Evolutionary conservation across 1,139 yeast species (phyloP), one percentile per base, ranked within the genome.

Genomic region (Hansenula sp.): DNA sequence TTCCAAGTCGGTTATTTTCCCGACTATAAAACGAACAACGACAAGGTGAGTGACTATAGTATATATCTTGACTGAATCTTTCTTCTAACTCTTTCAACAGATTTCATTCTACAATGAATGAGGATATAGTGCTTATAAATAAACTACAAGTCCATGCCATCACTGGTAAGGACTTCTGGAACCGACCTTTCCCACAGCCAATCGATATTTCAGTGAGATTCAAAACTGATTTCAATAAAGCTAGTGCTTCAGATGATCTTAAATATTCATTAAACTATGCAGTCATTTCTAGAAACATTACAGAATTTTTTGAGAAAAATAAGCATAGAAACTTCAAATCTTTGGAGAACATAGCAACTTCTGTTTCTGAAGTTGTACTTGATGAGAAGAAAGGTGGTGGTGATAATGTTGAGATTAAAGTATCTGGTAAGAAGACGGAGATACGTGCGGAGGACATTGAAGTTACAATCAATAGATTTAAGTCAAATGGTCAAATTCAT

Each of bases 241-340:
- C 96, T 8, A 80, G 92, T 11, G 65, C 66, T 13, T 77, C 82
- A 0, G 97, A 90, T 60, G 89, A 88, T 57, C 69, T 90, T 52
- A 76, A 78, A 44, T 79, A 84, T 56, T 84, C 96, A 6, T 73
- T 90, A 49, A 90, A 89, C 61, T 90, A 90, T 62, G 97, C 96
- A 2, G 90, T 81, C 12, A 75, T 90, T 13, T 78, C 90, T 3
- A 68, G 88, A 39, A 77, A 79, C 37, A 67, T 86, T 29, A 61
- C 73, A 30, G 68, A 71, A n/a, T 72, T 62, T 51, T 74, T 82
- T 55, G 75, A 68, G 43, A 46, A 62, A 3, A 64, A 72, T 49
- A 69, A 66, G 43, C 68, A 62, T 48, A 60, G 61, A 38, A 77
- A 61, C 41, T 83, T 69, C 69, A 69, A 64, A 54, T 72, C 76